Evolutionary conservation across 2,329 filamentous ascomycete genomes (phyloP).

Genomic region (Anisogramma anomala): DNA sequence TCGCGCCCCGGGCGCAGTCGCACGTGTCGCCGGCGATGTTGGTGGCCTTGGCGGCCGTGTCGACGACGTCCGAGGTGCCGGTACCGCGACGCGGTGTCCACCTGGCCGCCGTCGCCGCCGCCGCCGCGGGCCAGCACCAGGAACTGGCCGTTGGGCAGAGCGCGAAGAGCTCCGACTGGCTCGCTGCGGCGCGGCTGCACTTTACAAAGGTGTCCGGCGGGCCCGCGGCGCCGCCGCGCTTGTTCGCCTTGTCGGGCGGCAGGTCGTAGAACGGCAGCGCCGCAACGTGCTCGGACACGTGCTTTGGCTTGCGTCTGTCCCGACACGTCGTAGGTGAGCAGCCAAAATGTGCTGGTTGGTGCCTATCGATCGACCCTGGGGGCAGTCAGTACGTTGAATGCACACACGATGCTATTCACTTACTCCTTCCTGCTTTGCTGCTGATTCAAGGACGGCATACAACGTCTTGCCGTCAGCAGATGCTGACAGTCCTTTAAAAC

Average conservation of each 20-base stretch:
- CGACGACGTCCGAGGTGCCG: conserved; percentile 59
- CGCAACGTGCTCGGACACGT: conserved; percentile 53
- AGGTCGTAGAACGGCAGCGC: conserved; percentile 48
- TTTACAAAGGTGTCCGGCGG: conserved; percentile 30
- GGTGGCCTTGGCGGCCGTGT: conserved; percentile 48
- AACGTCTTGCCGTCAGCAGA: conserved; percentile 51
- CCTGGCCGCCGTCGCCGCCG: conserved; percentile 44
- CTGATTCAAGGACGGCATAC: conserved; percentile 55
- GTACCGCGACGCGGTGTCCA: conserved; percentile 44
- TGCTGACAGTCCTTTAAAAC: conserved; percentile 59
- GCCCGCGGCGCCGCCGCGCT: conserved; percentile 41
- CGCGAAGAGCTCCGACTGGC: conserved; percentile 61
- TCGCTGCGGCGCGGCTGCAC: conserved; percentile 42
- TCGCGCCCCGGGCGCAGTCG: conserved; percentile 26
- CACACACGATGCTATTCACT: too few species aligned
- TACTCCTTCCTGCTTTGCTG: conserved; percentile 42
- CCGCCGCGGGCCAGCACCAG: conserved; percentile 56
- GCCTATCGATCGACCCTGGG: too few species aligned
- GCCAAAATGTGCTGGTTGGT: conserved; percentile 37
- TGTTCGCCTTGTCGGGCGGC: conserved; percentile 31
- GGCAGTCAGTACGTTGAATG: too few species aligned
- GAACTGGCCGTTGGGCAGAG: conserved; percentile 51
- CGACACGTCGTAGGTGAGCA: conserved; percentile 45
- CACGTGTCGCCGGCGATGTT: conserved; percentile 40
- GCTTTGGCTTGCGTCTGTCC: conserved; percentile 28